Base-by-base conservation (phyloP, 352 stramenopile species). In the Thraustochytrium striatum region DNA sequence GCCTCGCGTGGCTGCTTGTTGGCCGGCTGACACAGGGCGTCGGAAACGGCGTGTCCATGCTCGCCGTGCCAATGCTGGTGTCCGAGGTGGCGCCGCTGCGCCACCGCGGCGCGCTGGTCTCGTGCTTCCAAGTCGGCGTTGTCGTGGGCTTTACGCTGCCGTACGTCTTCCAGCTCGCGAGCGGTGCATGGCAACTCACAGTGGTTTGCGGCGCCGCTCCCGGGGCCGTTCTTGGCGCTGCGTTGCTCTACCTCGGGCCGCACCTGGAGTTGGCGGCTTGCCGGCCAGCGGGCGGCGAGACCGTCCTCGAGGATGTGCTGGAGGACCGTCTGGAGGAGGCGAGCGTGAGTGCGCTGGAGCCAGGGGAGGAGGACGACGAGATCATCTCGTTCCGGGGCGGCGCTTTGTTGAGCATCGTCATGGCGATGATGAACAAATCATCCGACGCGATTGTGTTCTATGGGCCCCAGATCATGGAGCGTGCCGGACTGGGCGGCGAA, bases 401-500 rank as follows among this genome's bases (percentile, higher is more conserved):
- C 9, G 43, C 41, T 32, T 13, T 68, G 35, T 21, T 75, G 9
- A 16, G 41, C 11, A 30, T 75, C 0, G 35, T 75, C 19, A n/a
- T 75, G 19, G 65, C 65, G 21, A 61, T 75, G n/a, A 70, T 13
- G 5, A 75, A 75, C 50, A 75, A 75, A 33, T 65, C 65, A 5
- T 75, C 65, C 11, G 65, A 75, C 50, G 65, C 65, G 3, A 75
- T 75, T 16, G 61, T 75, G 16, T 75, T 75, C 47, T 75, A 75
- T 25, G 65, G 65, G 30, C 65, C 44, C 5, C 44, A 75, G 36
- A 75, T 75, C 50, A 62, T 75, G 3, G 33, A 75, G 30, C 30
- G 61, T 58, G 65, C 65, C 50, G 52, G 52, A 19, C 41, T 75
- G 43, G 52, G 44, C 44, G 25, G 44, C 25, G 65, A 61, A 30